phyloP scores from a whole-genome alignment of 2,329 filamentous ascomycete species.

The Coniochaeta sp. region DNA sequence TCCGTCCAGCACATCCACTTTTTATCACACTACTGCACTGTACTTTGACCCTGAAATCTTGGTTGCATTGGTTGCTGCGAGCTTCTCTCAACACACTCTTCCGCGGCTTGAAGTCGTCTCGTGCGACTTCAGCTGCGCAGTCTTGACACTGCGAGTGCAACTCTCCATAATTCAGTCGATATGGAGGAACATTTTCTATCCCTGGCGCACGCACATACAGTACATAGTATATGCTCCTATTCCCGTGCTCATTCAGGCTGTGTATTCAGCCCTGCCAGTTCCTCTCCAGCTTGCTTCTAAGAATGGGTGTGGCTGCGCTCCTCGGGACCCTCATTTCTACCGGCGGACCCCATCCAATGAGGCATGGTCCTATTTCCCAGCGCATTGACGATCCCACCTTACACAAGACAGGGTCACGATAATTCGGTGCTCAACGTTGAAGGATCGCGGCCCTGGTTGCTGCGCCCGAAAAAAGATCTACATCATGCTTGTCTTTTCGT shows the following conservation, averaged over 20 bases:
- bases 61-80: no score
- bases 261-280: not conserved
- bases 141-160: not conserved
- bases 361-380: not conserved
- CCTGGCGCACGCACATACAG: not conserved
- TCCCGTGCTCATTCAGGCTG: not conserved
- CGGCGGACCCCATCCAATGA: not conserved
- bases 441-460: not conserved
- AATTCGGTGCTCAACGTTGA: not conserved
- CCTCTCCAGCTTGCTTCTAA: not conserved
- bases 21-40: not conserved
- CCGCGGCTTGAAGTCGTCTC: not conserved
- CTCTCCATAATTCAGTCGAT: not conserved
- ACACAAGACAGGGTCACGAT: not conserved
- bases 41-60: not conserved
- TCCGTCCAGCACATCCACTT: not conserved
- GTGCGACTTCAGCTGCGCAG: not conserved
- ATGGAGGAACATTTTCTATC: not conserved
- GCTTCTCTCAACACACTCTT: not conserved
- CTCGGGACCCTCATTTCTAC: not conserved
- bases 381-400: not conserved
- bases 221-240: no score
- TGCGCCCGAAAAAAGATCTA: not conserved
- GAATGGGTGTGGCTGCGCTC: not conserved
- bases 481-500: not conserved